Conservation (phyloP, 495 filamentous ascomycete genomes). For the Xylaria acuta region DNA sequence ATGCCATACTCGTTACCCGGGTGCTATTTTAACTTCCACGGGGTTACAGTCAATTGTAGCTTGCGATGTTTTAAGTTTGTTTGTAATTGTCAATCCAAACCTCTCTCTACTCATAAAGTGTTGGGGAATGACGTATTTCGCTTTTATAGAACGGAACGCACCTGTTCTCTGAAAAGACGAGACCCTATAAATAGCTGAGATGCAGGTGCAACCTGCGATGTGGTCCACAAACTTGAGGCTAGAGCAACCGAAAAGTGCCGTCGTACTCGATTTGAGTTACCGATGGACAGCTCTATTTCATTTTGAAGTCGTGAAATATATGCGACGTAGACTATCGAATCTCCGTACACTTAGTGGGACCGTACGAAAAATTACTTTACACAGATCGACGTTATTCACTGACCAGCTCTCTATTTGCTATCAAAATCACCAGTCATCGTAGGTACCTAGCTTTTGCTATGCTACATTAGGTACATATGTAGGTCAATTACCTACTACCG, state of each 20-base stretch:
- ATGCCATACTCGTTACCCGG: too few relatives aligned
- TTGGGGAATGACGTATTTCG: too few relatives aligned
- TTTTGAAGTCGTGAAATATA: background rate
- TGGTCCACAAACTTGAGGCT: background rate
- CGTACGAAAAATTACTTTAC: background rate
- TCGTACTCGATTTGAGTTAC: background rate
- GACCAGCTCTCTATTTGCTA: background rate
- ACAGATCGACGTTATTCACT: background rate
- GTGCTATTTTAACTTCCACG: too few relatives aligned
- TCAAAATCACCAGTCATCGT: background rate
- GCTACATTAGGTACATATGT: too few relatives aligned
- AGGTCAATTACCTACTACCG: background rate
- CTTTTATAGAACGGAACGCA: too few relatives aligned
- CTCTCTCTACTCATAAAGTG: too few relatives aligned
- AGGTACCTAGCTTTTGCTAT: background rate
- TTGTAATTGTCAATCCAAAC: too few relatives aligned
- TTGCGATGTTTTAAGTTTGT: too few relatives aligned
- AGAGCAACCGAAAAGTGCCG: background rate
- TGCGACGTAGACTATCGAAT: background rate
- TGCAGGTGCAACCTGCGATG: background rate
- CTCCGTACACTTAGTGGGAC: background rate
- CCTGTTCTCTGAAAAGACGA: too few relatives aligned
- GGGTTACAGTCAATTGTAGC: too few relatives aligned
- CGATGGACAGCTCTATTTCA: background rate
- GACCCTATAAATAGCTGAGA: background rate